These are phyloP conservation scores for Psidium friedrichsthalianum DNA, from an alignment of 345 rosid genomes.

Conservation along the genomic window DNA sequence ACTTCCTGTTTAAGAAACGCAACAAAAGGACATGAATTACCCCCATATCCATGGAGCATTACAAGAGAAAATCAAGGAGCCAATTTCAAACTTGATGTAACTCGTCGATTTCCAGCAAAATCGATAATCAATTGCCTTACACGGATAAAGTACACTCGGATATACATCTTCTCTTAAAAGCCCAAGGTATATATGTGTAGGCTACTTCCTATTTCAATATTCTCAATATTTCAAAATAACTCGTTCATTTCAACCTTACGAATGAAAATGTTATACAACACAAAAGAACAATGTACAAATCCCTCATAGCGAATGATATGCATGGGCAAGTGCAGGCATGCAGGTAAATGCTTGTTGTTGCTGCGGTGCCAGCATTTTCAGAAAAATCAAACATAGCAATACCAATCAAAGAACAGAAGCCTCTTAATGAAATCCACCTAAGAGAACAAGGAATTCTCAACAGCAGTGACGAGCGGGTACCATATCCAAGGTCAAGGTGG, in stretches of 20 bases:
- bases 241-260: neutral
- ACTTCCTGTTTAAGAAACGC: conserved; percentile 26
- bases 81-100: neutral
- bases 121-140: neutral
- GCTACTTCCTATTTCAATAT: neutral
- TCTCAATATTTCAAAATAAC: neutral
- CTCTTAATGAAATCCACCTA: neutral
- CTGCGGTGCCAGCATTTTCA: neutral
- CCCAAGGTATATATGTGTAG: neutral
- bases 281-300: neutral
- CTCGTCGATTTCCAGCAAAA: neutral
- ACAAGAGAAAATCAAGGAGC: neutral
- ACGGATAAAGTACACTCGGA: neutral
- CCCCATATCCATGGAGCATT: neutral
- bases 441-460: neutral
- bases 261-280: neutral
- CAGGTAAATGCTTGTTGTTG: neutral
- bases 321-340: neutral
- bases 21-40: neutral
- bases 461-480: neutral
- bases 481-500: neutral
- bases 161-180: neutral
- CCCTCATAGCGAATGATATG: neutral
- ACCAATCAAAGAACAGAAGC: neutral
- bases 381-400: neutral